phyloP scores from a whole-genome alignment of 2,329 filamentous ascomycete species.

The Rhexocercosporidium sp. region DNA sequence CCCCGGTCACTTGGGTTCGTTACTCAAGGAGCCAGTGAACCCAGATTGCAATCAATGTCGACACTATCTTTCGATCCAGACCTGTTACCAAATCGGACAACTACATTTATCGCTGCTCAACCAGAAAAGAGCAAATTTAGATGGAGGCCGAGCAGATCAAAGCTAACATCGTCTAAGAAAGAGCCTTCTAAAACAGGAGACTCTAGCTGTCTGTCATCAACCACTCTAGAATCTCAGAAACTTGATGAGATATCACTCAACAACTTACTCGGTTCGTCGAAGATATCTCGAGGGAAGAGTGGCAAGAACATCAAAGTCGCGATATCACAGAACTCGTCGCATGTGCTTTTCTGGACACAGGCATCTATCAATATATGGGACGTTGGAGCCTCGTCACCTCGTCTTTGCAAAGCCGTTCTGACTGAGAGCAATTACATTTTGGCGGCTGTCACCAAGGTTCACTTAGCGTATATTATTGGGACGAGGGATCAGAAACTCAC shows the following conservation, averaged over 20 bases:
- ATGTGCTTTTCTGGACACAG: constrained; percentile 48
- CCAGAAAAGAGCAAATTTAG: constrained; percentile 40
- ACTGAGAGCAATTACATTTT: constrained; percentile 48
- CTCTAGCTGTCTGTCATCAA: constrained; percentile 46
- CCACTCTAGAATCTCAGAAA: constrained; percentile 43
- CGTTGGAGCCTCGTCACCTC: constrained; percentile 45
- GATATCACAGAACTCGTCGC: constrained; percentile 47
- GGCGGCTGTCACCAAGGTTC: constrained; percentile 45
- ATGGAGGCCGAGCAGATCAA: constrained; percentile 43
- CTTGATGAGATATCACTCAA: constrained; percentile 47
- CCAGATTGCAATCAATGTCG: constrained; percentile 23
- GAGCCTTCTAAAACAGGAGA: constrained; percentile 40
- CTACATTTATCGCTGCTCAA: constrained; percentile 19
- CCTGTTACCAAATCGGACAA: constrained; percentile 22
- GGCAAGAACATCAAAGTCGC: constrained; percentile 44
- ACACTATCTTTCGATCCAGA: constrained; percentile 33
- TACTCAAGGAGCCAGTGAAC: constrained; percentile 16
- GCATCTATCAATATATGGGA: constrained; percentile 48
- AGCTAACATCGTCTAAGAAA: constrained; percentile 37
- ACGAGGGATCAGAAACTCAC: constrained; percentile 49
- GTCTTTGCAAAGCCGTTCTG: constrained; percentile 42
- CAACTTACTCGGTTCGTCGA: constrained; percentile 40
- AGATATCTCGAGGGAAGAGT: constrained; percentile 40
- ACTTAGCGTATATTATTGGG: constrained; percentile 48
- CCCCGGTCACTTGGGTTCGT: constrained; percentile 24